phyloP scores from a whole-genome alignment of 2,329 filamentous ascomycete species.

The Fusarium dimerum region DNA sequence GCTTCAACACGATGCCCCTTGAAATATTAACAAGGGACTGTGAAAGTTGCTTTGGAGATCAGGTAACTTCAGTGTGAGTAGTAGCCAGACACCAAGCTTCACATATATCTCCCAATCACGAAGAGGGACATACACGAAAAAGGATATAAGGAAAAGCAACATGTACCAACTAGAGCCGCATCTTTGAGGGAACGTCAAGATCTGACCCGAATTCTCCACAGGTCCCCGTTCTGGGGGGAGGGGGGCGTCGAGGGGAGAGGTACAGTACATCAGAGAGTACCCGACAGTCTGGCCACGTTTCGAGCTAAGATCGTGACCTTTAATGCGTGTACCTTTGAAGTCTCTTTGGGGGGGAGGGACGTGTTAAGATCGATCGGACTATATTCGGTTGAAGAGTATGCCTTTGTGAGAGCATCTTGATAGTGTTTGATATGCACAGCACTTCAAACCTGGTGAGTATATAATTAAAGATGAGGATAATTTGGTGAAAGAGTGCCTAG shows the following conservation, averaged over 20 bases:
- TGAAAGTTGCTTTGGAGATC: not conserved
- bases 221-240: conserved; percentile 2
- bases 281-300: conserved; percentile 28
- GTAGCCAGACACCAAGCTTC: not conserved
- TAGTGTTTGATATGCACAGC: no score
- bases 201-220: conserved; percentile 31
- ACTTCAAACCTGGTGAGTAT: no score
- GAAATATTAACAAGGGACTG: no score
- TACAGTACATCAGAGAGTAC: conserved; percentile 29
- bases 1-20: no score
- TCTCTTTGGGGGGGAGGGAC: conserved; percentile 6
- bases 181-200: conserved; percentile 20
- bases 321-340: conserved; percentile 29
- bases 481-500: not conserved
- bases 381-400: not conserved
- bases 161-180: conserved; percentile 30
- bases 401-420: not conserved
- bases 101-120: conserved; percentile 17
- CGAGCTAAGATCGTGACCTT: conserved; percentile 34
- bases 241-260: no score
- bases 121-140: conserved; percentile 2
- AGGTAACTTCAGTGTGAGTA: not conserved
- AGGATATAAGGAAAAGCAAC: conserved; percentile 1
- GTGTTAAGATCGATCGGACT: not conserved
- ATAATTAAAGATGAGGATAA: not conserved